Evolutionary conservation across 225 moss, liverwort and hornwort genomes (phyloP).

Genomic region (Climacium dendroides): DNA sequence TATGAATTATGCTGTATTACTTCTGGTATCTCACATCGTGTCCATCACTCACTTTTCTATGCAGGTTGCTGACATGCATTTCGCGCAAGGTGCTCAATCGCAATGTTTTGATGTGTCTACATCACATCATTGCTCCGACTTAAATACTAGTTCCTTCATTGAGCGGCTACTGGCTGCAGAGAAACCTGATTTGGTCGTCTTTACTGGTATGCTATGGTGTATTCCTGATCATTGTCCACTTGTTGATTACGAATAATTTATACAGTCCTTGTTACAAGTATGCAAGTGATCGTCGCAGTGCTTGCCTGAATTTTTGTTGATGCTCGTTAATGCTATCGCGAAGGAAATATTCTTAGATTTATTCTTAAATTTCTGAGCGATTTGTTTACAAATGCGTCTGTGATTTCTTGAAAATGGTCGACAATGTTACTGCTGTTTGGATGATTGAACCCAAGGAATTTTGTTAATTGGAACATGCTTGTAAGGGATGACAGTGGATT

Average conservation of each 20-base stretch:
- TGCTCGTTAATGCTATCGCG: background rate
- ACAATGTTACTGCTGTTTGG: background rate
- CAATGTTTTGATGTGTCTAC: conserved; percentile 49
- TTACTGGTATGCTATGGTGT: conserved; percentile 47
- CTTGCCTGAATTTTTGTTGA: background rate
- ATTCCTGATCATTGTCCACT: background rate
- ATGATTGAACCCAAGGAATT: background rate
- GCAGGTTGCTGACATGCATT: conserved; percentile 98
- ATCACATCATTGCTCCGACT: conserved; percentile 64
- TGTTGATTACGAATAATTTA: background rate
- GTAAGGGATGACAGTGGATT: background rate
- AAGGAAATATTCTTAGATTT: background rate
- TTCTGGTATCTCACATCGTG: background rate
- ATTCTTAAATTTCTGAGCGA: background rate
- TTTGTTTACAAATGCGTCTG: background rate
- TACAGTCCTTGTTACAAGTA: background rate
- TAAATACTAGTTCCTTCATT: conserved; percentile 77
- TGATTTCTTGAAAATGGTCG: background rate
- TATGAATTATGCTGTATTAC: background rate
- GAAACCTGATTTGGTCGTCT: conserved; percentile 80
- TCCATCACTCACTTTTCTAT: background rate
- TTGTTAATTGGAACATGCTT: background rate
- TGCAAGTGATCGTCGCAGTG: background rate
- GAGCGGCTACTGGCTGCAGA: conserved; percentile 58
- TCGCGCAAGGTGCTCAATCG: conserved; percentile 67